phyloP scores from a whole-genome alignment of 176 grass and related monocot species.

The Oryza australiensis region DNA sequence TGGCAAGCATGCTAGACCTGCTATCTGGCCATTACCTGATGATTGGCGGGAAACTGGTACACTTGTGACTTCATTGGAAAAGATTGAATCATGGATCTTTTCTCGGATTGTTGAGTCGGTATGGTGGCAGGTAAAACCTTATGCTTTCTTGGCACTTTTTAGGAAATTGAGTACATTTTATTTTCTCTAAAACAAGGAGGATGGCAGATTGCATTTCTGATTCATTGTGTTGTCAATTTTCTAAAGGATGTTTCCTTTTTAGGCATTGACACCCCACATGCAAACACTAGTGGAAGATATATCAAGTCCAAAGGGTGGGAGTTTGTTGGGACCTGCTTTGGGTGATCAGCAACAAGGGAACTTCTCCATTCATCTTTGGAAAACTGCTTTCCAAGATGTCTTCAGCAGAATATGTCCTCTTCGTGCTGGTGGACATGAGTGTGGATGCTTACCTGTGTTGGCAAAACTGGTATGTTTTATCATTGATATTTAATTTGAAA shows the following conservation, averaged over 20 bases:
- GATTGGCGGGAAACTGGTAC: constrained; percentile 75
- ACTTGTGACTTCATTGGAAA: constrained; percentile 64
- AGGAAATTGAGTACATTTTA: constrained; percentile 10
- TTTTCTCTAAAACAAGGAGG: constrained; percentile 28
- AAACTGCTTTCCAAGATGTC: constrained; percentile 68
- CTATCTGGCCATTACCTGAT: constrained; percentile 48
- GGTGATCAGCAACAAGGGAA: constrained; percentile 66
- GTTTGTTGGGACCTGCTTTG: constrained; percentile 33
- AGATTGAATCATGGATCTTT: constrained; percentile 94
- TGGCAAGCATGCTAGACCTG: constrained; percentile 44
- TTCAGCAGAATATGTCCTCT: constrained; percentile 81
- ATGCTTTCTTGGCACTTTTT: background rate
- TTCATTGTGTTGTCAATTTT: constrained; percentile 15
- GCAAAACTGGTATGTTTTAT: constrained; percentile 61
- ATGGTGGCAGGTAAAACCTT: constrained; percentile 93
- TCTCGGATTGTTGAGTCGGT: constrained; percentile 89
- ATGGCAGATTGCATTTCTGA: background rate
- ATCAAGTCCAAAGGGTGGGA: constrained; percentile 42
- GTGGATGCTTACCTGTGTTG: constrained; percentile 83
- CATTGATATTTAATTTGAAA: constrained; percentile 13
- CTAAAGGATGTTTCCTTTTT: constrained; percentile 28
- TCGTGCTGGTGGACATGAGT: constrained; percentile 66
- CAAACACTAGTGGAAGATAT: constrained; percentile 56
- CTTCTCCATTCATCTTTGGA: constrained; percentile 81
- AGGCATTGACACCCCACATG: constrained; percentile 87